Conservation (phyloP, 148 eudicot species). For the Vaccinium myrtillus region DNA sequence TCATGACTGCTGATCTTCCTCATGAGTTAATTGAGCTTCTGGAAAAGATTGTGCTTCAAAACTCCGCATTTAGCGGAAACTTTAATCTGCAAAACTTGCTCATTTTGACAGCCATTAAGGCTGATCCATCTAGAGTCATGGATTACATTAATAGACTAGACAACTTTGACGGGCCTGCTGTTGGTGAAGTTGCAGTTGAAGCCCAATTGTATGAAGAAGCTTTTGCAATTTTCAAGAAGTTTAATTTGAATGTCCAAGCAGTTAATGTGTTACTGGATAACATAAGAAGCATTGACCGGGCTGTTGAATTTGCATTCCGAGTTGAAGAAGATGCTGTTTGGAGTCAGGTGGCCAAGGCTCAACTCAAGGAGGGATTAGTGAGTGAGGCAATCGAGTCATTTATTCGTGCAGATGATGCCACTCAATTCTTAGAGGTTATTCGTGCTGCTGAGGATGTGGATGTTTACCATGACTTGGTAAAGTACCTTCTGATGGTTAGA, state of each 20-base stretch:
- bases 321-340: slow-evolving; percentile 99
- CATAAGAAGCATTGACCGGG: slow-evolving; percentile 73
- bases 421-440: slow-evolving; percentile 86
- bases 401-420: slow-evolving; percentile 93
- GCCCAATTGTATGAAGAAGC: slow-evolving; percentile 90
- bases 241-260: slow-evolving; percentile 91
- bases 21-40: slow-evolving; percentile 96
- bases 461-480: slow-evolving; percentile 83
- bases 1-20: slow-evolving; percentile 98
- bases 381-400: slow-evolving; percentile 97
- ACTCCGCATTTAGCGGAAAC: slow-evolving; percentile 97
- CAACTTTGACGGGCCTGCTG: slow-evolving; percentile 97
- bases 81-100: slow-evolving; percentile 90
- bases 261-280: slow-evolving; percentile 81
- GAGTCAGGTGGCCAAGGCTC: slow-evolving; percentile 97
- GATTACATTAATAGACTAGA: slow-evolving; percentile 90
- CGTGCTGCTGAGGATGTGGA: slow-evolving; percentile 78
- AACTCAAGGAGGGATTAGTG: slow-evolving; percentile 76
- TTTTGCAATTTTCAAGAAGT: slow-evolving; percentile 91
- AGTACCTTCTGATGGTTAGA: slow-evolving; percentile 92
- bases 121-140: slow-evolving; percentile 94
- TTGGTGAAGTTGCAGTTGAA: slow-evolving; percentile 98
- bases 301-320: slow-evolving; percentile 96
- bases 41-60: slow-evolving; percentile 95
- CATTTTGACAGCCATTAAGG: slow-evolving; percentile 92